Evolutionary conservation across 1,284 basidiomycete genomes (phyloP).

Genomic region (Malassezia restricta): DNA sequence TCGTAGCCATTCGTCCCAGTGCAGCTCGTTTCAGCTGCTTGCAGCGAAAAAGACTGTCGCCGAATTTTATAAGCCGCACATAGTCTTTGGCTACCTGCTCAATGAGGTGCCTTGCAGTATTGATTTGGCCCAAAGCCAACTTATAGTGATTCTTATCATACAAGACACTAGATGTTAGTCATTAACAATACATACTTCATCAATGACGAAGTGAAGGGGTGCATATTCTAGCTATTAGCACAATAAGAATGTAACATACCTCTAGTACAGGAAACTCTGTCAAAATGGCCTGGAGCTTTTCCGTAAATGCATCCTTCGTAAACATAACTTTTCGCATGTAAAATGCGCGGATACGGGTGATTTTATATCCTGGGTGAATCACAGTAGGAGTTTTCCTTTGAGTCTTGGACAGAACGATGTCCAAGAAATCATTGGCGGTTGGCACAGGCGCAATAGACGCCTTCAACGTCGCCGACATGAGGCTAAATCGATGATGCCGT

Average conservation of each 20-base stretch:
- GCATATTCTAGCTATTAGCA: slow-evolving; percentile 29
- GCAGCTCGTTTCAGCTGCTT: slow-evolving; percentile 46
- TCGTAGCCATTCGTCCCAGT: slow-evolving; percentile 45
- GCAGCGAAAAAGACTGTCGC: slow-evolving; percentile 44
- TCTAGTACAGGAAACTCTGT: slow-evolving; percentile 94
- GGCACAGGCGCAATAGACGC: slow-evolving; percentile 79
- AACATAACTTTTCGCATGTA: slow-evolving; percentile 99
- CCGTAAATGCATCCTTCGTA: slow-evolving; percentile 92
- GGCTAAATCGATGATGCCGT: neutral
- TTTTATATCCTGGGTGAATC: slow-evolving; percentile 72
- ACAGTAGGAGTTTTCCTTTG: slow-evolving; percentile 95
- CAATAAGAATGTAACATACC: slow-evolving; percentile 49
- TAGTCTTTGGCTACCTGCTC: slow-evolving; percentile 46
- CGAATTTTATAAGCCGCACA: slow-evolving; percentile 44
- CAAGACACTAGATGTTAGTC: slow-evolving; percentile 24
- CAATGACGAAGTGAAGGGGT: slow-evolving; percentile 43
- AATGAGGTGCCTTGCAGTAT: slow-evolving; percentile 43
- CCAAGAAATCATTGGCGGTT: slow-evolving; percentile 83
- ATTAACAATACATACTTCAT: slow-evolving; percentile 24
- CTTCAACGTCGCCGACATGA: slow-evolving; percentile 35
- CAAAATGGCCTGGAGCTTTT: slow-evolving; percentile 86
- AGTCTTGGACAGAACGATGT: slow-evolving; percentile 85
- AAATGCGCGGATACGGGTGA: slow-evolving; percentile 74
- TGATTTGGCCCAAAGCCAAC: slow-evolving; percentile 45
- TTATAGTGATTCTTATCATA: slow-evolving; percentile 47